These are phyloP conservation scores for Fusarium anthophilum DNA, from an alignment of 2,329 filamentous ascomycete species.

Conservation along the genomic window DNA sequence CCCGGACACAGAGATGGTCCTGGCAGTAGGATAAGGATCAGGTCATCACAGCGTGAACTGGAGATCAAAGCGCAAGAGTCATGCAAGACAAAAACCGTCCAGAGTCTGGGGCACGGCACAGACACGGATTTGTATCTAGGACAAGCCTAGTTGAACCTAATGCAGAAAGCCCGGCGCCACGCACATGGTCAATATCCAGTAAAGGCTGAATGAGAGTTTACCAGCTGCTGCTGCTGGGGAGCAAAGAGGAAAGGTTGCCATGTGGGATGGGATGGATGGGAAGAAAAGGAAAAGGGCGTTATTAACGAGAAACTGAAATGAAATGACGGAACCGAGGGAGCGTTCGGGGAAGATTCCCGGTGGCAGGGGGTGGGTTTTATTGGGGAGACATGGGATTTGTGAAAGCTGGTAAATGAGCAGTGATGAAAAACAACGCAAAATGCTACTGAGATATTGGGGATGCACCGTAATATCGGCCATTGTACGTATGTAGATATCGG, in stretches of 20 bases:
- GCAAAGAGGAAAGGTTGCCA: slow-evolving; percentile 20
- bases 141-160: slow-evolving; percentile 37
- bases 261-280: slow-evolving; percentile 12
- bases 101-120: slow-evolving; percentile 27
- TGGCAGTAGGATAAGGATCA: background rate
- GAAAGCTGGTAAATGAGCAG: slow-evolving; percentile 26
- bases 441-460: background rate
- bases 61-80: slow-evolving; percentile 26
- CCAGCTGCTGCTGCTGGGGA: background rate
- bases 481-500: background rate
- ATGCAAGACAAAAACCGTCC: slow-evolving; percentile 20
- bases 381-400: slow-evolving; percentile 23
- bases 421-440: slow-evolving; percentile 25
- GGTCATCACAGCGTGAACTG: background rate
- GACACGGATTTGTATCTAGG: slow-evolving; percentile 33
- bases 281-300: background rate
- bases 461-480: background rate
- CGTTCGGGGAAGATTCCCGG: slow-evolving; percentile 33
- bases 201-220: slow-evolving; percentile 12
- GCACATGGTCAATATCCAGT: slow-evolving; percentile 19
- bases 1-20: background rate
- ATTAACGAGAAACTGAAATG: slow-evolving; percentile 10
- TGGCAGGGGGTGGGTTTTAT: slow-evolving; percentile 20
- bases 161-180: slow-evolving; percentile 35
- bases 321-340: slow-evolving; percentile 16